Percentiles rank a stretch among this genome's conserved stretches.
These are phyloP conservation scores for Aspergillus ostianus DNA, from an alignment of 495 filamentous ascomycete species.

Conservation along the genomic window DNA sequence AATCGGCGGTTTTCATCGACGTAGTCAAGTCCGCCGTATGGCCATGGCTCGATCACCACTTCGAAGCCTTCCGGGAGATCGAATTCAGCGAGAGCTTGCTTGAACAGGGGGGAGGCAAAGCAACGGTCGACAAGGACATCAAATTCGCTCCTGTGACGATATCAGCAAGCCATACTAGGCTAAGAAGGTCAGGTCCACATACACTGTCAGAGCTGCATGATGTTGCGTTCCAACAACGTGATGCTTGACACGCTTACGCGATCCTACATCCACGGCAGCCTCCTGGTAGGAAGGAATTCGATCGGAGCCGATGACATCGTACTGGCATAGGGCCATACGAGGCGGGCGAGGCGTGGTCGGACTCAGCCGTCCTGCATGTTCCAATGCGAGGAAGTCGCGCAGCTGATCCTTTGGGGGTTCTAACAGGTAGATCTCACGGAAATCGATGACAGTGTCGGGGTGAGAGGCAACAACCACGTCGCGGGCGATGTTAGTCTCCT, in stretches of 20 bases:
- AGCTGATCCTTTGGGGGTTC: slow-evolving; percentile 51
- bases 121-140: slow-evolving; percentile 60
- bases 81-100: slow-evolving; percentile 59
- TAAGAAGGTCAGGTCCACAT: slow-evolving; percentile 18
- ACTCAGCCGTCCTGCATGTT: slow-evolving; percentile 47
- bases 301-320: slow-evolving; percentile 62
- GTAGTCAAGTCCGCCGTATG: slow-evolving; percentile 61
- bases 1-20: slow-evolving; percentile 54
- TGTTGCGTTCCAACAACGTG: slow-evolving; percentile 55
- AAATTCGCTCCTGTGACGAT: slow-evolving; percentile 53
- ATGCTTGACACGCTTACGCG: slow-evolving; percentile 46
- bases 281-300: slow-evolving; percentile 59
- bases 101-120: slow-evolving; percentile 58
- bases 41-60: slow-evolving; percentile 70
- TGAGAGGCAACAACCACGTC: slow-evolving; percentile 45
- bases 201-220: slow-evolving; percentile 62
- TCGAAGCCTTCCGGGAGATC: slow-evolving; percentile 61
- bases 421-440: slow-evolving; percentile 52
- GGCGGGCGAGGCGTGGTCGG: slow-evolving; percentile 50
- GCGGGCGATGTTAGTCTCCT: slow-evolving; percentile 47
- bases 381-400: slow-evolving; percentile 46
- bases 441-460: slow-evolving; percentile 45
- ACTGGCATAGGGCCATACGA: slow-evolving; percentile 61
- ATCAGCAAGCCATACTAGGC: slow-evolving; percentile 14
- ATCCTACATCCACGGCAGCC: slow-evolving; percentile 59